Evolutionary conservation across 2,329 filamentous ascomycete genomes (phyloP).

Genomic region (Capronia americana): DNA sequence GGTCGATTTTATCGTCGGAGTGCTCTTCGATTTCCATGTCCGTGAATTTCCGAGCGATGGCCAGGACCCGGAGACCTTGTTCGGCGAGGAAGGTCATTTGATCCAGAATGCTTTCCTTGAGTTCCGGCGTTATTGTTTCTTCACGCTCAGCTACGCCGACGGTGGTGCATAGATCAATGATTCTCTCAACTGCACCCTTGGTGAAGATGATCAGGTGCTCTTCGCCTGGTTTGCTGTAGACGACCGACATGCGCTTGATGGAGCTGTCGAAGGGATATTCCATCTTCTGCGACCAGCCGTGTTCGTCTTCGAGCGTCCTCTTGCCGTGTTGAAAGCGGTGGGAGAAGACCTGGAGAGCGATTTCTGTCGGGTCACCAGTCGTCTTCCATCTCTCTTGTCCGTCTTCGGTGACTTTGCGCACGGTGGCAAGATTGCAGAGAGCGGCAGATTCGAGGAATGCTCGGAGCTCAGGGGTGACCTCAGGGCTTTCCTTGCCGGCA

Average conservation of each 20-base stretch:
- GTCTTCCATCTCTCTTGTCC: slow-evolving; percentile 57
- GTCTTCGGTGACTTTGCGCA: slow-evolving; percentile 52
- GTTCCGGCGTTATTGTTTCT: slow-evolving; percentile 48
- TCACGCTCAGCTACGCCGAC: slow-evolving; percentile 52
- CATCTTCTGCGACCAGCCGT: slow-evolving; percentile 60
- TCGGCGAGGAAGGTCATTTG: slow-evolving; percentile 64
- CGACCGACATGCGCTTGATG: slow-evolving; percentile 71
- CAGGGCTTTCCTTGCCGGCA: slow-evolving; percentile 41
- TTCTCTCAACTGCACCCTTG: slow-evolving; percentile 68
- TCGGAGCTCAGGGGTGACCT: slow-evolving; percentile 55
- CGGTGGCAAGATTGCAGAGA: slow-evolving; percentile 61
- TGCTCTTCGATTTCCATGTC: slow-evolving; percentile 39
- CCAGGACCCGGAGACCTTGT: slow-evolving; percentile 66
- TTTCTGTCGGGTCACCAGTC: slow-evolving; percentile 70
- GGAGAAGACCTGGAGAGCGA: slow-evolving; percentile 70
- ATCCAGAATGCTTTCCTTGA: slow-evolving; percentile 49
- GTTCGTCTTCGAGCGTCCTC: slow-evolving; percentile 47
- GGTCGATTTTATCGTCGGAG: slow-evolving; percentile 46
- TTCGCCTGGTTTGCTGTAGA: slow-evolving; percentile 53
- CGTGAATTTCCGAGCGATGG: slow-evolving; percentile 56
- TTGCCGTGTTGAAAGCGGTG: slow-evolving; percentile 60
- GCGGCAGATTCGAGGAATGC: slow-evolving; percentile 61
- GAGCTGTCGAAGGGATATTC: slow-evolving; percentile 71
- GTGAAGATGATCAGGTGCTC: slow-evolving; percentile 57
- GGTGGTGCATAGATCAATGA: slow-evolving; percentile 62